Evolutionary conservation across 1,139 yeast species (phyloP), one percentile per base, ranked within the genome.

Genomic region (Magnusiomyces suaveolens): DNA sequence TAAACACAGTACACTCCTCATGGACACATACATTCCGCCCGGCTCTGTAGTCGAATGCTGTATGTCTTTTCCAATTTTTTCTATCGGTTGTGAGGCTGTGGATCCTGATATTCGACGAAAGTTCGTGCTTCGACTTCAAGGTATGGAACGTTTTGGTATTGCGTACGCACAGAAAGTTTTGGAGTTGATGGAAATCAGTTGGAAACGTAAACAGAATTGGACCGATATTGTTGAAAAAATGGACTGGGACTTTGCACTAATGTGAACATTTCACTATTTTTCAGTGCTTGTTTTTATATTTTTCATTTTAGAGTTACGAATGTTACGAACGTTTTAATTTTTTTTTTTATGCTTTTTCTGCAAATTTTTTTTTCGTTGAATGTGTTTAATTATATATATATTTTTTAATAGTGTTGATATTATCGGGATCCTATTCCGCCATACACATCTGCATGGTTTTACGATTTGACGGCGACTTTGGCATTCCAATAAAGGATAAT

Each of bases 71-170:
- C 78, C 81, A 46, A 67, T 74, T 3, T 78, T 79, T 59, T 73
- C 81, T 32, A 79, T 81, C 29, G 84, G 79, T 12, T 78, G 83
- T 62, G 84, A 80, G 60, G 73, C 76, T 1, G 3, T 56, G 18
- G 50, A 47, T n/a, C 57, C 71, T 21, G 65, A 63, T 2, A 63
- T 68, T 57, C 66, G 76, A 46, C 61, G 62, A n/a, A 66, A 73
- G 32, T 75, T 74, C 56, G 59, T 68, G 39, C 62, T 64, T 10
- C 64, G 83, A 36, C 72, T 79, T 60, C 60, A 64, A 3, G 64
- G 63, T 23, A 69, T 79, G 66, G 70, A 72, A 14, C 70, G 71
- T 29, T 69, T 71, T 63, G 83, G 83, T 0, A 74, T 75, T 54
- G 69, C 72, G 3, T 76, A 75, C 58, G 79, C 80, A 0, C 64